Evolutionary conservation across 129 eudicot genomes (phyloP).

Genomic region (Erigeron canadensis): DNA sequence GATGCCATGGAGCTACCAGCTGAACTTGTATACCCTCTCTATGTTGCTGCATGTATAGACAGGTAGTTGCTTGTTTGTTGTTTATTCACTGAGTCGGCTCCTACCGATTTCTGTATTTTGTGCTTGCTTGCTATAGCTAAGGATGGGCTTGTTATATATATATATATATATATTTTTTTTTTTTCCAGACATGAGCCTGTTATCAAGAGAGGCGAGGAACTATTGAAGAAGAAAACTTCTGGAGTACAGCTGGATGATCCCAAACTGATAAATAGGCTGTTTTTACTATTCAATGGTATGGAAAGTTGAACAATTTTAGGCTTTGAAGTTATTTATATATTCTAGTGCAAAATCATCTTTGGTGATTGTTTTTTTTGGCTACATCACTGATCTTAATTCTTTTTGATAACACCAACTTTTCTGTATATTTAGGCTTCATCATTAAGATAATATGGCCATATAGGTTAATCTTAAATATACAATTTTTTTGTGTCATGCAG

Average conservation of each 20-base stretch:
- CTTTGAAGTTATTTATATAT: slow-evolving; percentile 5
- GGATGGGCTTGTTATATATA: slow-evolving; percentile 11
- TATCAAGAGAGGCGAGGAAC: slow-evolving; percentile 83
- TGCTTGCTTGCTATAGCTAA: slow-evolving; percentile 20
- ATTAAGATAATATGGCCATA: slow-evolving; percentile 14
- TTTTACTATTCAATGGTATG: slow-evolving; percentile 81
- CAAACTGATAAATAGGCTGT: slow-evolving; percentile 67
- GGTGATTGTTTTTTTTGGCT: slow-evolving; percentile 9
- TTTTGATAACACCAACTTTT: slow-evolving; percentile 11
- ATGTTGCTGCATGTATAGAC: slow-evolving; percentile 84
- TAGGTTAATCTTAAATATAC: slow-evolving; percentile 14
- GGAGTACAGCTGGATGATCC: slow-evolving; percentile 72
- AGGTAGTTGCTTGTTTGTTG: slow-evolving; percentile 42
- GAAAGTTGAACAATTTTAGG: slow-evolving; percentile 22
- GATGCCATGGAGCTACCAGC: slow-evolving; percentile 69
- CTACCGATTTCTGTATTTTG: not conserved
- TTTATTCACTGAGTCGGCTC: slow-evolving; percentile 10
- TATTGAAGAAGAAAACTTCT: slow-evolving; percentile 79
- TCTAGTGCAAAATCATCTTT: slow-evolving; percentile 8
- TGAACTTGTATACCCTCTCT: slow-evolving; percentile 80
- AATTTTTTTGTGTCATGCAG: slow-evolving; percentile 41
- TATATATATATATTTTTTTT: too few species aligned
- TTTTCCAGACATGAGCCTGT: slow-evolving; percentile 80
- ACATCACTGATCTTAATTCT: slow-evolving; percentile 10
- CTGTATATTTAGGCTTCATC: slow-evolving; percentile 3